Conservation (phyloP, 2,329 filamentous ascomycete genomes). For the Hypoxylon sp. region DNA sequence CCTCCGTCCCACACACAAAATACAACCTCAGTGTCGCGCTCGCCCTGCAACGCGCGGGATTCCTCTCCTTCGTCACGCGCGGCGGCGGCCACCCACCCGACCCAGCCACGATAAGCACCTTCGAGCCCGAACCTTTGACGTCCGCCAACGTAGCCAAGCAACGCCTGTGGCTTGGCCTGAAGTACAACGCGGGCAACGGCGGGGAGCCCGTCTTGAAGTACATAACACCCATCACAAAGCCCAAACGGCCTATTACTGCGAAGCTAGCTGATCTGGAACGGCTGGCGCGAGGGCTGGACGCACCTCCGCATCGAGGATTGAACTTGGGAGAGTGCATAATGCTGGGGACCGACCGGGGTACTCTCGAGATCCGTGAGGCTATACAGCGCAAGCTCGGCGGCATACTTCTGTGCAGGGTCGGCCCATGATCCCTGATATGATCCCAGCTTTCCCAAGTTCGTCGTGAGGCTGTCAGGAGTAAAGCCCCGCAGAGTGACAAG, state of each 20-base stretch:
- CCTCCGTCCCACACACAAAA: constrained; percentile 84
- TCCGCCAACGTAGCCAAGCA: constrained; percentile 79
- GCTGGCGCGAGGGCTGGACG: constrained; percentile 78
- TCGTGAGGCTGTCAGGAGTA: background rate
- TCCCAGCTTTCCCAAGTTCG: background rate
- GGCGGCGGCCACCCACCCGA: constrained; percentile 71
- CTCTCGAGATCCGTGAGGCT: constrained; percentile 87
- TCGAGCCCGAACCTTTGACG: constrained; percentile 72
- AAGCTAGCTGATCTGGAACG: constrained; percentile 72
- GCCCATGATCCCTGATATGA: constrained; percentile 39
- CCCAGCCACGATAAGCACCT: constrained; percentile 61
- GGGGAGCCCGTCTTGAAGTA: constrained; percentile 82
- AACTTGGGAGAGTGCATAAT: constrained; percentile 88
- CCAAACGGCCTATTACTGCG: constrained; percentile 79
- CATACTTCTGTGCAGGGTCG: constrained; percentile 79
- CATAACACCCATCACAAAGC: constrained; percentile 78
- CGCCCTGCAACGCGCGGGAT: constrained; percentile 85
- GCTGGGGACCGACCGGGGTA: constrained; percentile 80
- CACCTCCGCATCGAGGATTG: constrained; percentile 74
- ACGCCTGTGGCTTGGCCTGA: constrained; percentile 89
- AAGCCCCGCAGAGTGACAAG: background rate
- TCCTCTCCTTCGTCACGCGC: constrained; percentile 84
- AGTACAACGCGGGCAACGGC: constrained; percentile 90
- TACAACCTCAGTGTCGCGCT: constrained; percentile 83
- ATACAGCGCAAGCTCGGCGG: constrained; percentile 86